A percentile compares a stretch with the other conserved stretches of the same genome.
Conservation (phyloP, 169 alveolate genomes). For the Ichthyophthirius multifiliis region DNA sequence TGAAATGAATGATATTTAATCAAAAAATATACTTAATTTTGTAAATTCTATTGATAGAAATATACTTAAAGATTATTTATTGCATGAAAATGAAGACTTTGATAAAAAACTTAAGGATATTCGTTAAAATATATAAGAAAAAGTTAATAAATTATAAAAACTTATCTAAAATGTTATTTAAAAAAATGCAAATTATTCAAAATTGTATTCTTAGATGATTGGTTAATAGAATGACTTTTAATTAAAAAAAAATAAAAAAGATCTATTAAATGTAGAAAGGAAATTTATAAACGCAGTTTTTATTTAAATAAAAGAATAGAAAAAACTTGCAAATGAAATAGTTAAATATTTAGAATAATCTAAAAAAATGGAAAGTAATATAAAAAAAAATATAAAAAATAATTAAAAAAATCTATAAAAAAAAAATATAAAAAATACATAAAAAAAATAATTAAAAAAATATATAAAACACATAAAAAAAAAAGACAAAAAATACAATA, state of each 20-base stretch:
- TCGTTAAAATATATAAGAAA: not conserved
- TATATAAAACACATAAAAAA: too few relatives aligned
- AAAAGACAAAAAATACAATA: too few relatives aligned
- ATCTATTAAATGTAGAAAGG: not conserved
- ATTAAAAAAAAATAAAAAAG: not conserved
- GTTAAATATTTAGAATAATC: not conserved
- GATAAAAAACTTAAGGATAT: not conserved
- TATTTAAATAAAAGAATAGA: not conserved
- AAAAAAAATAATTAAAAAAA: too few relatives aligned
- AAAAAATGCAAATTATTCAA: not conserved
- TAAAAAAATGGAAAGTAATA: constrained; percentile 4
- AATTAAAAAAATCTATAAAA: too few relatives aligned
- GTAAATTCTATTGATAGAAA: not conserved
- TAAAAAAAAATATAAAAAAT: too few relatives aligned
- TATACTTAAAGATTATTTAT: not conserved
- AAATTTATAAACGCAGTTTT: not conserved
- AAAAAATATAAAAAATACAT: too few relatives aligned
- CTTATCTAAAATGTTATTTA: not conserved
- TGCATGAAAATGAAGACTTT: constrained; percentile 5
- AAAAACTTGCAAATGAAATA: not conserved
- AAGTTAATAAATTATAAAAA: not conserved
- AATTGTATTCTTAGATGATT: not conserved
- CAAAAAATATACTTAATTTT: not conserved
- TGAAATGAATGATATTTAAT: not conserved
- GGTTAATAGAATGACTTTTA: not conserved